Evolutionary conservation across 306 rosid genomes (phyloP), one percentile per base, ranked within the genome.

Genomic region (Rubus parviflorus): DNA sequence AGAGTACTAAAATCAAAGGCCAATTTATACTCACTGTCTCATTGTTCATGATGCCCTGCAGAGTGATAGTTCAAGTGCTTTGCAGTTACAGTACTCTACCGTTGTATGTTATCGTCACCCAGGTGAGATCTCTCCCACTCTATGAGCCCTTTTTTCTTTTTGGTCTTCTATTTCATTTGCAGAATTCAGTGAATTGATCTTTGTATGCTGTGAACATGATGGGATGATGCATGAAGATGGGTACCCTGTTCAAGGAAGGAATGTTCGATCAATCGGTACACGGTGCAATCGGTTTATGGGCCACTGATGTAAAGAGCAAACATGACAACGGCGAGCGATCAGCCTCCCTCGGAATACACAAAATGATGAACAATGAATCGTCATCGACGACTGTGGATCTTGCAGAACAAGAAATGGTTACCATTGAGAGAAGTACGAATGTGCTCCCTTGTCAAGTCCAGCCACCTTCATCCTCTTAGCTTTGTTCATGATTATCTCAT

Each of bases 21-120:
- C 35, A 30, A 30, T 30, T 30, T 30, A 1, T 30, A 30, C 35
- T 1, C 2, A 30, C 30, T 25, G 2, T 30, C 35, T 30, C 35
- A 30, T 30, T 49, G 17, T 49, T 45, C 12, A 14, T 49, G 5
- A 49, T 19, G 23, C 13, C 22, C 15, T 57, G 87, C 92, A 89
- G 98, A 42, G 85, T 76, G 68, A 75, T 92, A 75, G 98, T 95
- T 86, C 97, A 92, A 88, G 98, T 95, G 58, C 96, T 95, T 19
- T 92, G 98, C 88, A 95, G 98, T 74, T 90, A 88, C 81, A 87
- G 91, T 85, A 92, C 98, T 69, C 83, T 95, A 77, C 98, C 97
- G 17, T 73, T 92, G 57, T 95, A 95, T 79, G 72, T 85, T 47
- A 42, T 95, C 15, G 97, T 92, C 46, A 92, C 96, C 38, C 97